phyloP scores from a whole-genome alignment of 345 rosid genomes.

The Sapria himalayana region DNA sequence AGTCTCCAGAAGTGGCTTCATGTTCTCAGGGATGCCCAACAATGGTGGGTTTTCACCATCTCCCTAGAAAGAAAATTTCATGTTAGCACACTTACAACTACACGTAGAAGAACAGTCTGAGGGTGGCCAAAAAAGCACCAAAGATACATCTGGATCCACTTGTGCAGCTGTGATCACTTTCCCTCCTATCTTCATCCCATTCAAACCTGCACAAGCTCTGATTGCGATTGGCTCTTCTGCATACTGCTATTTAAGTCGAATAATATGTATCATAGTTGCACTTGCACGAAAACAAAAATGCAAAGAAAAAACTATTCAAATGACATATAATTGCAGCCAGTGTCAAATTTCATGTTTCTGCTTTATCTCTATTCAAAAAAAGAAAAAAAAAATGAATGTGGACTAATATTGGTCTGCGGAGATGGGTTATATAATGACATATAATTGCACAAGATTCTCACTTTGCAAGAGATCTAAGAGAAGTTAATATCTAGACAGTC shows the following conservation, averaged over 20 bases:
- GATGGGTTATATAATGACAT: too few relatives aligned
- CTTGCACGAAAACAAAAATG: too few relatives aligned
- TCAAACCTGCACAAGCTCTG: constrained; percentile 78
- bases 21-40: constrained; percentile 47
- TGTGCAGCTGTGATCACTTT: constrained; percentile 61
- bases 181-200: constrained; percentile 87
- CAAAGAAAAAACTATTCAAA: too few relatives aligned
- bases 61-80: constrained; percentile 19
- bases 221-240: constrained; percentile 41
- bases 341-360: too few relatives aligned
- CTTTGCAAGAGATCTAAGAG: too few relatives aligned
- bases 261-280: too few relatives aligned
- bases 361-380: too few relatives aligned
- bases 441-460: too few relatives aligned
- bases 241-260: constrained; percentile 43
- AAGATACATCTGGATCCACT: constrained; percentile 25
- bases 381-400: too few relatives aligned
- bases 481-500: too few relatives aligned
- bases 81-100: constrained; percentile 13
- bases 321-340: too few relatives aligned
- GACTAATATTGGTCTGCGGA: too few relatives aligned
- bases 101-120: constrained; percentile 3
- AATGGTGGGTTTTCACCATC: constrained; percentile 21
- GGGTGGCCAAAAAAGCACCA: constrained; percentile 23
- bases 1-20: constrained; percentile 58